phyloP scores from a whole-genome alignment of 805 yeast genomes.

The Monosporozyma aquatica region DNA sequence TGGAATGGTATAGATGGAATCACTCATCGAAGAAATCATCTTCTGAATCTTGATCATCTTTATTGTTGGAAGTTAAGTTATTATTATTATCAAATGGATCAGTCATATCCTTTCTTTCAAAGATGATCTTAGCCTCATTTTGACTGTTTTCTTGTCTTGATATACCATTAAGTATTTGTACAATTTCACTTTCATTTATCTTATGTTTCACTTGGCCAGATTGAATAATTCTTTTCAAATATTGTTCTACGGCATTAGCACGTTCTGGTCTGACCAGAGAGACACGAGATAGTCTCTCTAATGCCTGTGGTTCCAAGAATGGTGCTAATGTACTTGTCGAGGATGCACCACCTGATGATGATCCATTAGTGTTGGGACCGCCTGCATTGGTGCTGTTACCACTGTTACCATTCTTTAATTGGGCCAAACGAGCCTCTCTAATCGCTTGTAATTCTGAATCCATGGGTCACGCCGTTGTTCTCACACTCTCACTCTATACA shows the following conservation, averaged over 20 bases:
- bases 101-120: constrained; percentile 38
- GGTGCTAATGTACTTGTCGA: constrained; percentile 33
- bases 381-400: constrained; percentile 32
- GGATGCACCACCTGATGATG: too few relatives aligned
- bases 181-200: constrained; percentile 74
- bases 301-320: constrained; percentile 70
- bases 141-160: constrained; percentile 63
- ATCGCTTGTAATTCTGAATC: constrained; percentile 88
- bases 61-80: constrained; percentile 31
- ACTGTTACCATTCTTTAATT: constrained; percentile 46
- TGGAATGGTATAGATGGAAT: not conserved
- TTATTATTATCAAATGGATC: constrained; percentile 27
- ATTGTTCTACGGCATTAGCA: constrained; percentile 78
- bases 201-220: constrained; percentile 66
- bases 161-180: constrained; percentile 71
- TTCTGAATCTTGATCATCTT: constrained; percentile 34
- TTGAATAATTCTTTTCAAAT: constrained; percentile 60
- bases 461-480: too few relatives aligned
- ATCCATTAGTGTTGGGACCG: not conserved
- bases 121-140: constrained; percentile 57
- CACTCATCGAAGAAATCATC: constrained; percentile 40
- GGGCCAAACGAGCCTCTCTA: constrained; percentile 84
- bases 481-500: not conserved
- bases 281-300: constrained; percentile 81
- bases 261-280: constrained; percentile 85